Conservation (phyloP, 73 alveolate species). For the Paramecium primaurelia region DNA sequence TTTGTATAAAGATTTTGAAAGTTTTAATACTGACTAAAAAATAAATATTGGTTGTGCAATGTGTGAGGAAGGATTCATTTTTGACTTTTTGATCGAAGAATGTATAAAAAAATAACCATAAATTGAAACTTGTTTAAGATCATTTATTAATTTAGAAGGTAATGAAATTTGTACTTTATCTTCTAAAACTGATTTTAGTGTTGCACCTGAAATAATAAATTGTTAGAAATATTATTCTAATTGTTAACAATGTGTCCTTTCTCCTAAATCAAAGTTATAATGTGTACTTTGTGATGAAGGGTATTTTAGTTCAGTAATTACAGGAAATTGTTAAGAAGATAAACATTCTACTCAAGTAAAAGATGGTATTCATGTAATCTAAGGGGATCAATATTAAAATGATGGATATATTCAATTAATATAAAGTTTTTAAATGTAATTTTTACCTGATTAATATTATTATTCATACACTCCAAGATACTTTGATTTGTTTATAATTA, state of each 20-base stretch:
- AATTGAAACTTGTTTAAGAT: neutral
- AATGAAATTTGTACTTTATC: neutral
- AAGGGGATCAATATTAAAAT: neutral
- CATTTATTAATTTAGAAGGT: neutral
- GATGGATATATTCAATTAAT: neutral
- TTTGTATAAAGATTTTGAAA: neutral
- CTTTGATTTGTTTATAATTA: neutral
- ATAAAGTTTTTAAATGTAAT: neutral
- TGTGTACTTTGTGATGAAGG: neutral
- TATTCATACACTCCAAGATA: neutral
- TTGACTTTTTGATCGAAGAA: neutral
- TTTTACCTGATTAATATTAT: neutral
- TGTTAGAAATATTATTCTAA: neutral
- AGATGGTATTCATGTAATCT: neutral
- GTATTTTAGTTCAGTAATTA: neutral
- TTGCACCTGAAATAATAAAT: neutral
- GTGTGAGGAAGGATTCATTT: neutral
- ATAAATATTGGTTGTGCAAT: neutral
- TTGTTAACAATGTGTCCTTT: neutral
- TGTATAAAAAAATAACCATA: neutral
- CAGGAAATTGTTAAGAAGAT: neutral
- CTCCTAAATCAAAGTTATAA: neutral
- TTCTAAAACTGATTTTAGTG: neutral
- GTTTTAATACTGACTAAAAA: neutral
- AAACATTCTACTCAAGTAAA: neutral